Evolutionary conservation across 2,329 filamentous ascomycete species (phyloP).

Genomic region (Neofusicoccum sp.): DNA sequence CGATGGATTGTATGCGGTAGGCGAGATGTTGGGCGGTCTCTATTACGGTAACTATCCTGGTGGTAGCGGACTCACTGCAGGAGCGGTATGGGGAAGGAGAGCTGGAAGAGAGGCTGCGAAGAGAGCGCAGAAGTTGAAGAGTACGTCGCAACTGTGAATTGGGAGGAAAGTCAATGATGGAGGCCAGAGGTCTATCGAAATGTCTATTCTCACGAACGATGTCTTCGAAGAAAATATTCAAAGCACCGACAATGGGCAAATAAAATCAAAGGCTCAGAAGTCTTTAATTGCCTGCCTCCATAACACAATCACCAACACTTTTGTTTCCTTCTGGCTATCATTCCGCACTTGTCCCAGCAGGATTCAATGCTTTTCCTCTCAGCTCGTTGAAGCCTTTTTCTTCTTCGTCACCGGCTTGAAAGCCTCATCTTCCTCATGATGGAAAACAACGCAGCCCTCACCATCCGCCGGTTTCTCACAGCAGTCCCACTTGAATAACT

Average conservation of each 20-base stretch:
- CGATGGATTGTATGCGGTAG: slow-evolving; percentile 58
- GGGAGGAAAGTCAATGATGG: neutral
- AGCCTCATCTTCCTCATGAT: slow-evolving; percentile 23
- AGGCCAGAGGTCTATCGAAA: neutral
- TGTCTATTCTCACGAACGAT: neutral
- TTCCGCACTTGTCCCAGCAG: too few species aligned
- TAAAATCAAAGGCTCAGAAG: too few species aligned
- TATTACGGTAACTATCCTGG: slow-evolving; percentile 57
- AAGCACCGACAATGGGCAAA: too few species aligned
- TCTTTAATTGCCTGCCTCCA: too few species aligned
- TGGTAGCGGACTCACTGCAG: slow-evolving; percentile 60
- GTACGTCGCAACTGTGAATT: neutral
- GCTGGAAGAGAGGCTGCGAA: slow-evolving; percentile 36
- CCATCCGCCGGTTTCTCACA: slow-evolving; percentile 23
- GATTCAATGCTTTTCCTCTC: too few species aligned
- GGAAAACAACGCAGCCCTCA: slow-evolving; percentile 26
- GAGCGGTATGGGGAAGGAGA: slow-evolving; percentile 52
- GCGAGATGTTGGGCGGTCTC: slow-evolving; percentile 61
- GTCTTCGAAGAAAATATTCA: neutral
- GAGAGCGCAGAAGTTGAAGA: neutral
- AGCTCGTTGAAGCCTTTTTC: too few species aligned
- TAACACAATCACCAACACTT: too few species aligned
- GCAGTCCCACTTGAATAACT: slow-evolving; percentile 33
- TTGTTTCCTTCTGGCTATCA: too few species aligned
- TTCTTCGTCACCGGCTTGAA: neutral